Evolutionary conservation across 768 basidiomycete species (phyloP), one percentile per base, ranked within the genome.

Genomic region (Termitomyces eurrhizus): DNA sequence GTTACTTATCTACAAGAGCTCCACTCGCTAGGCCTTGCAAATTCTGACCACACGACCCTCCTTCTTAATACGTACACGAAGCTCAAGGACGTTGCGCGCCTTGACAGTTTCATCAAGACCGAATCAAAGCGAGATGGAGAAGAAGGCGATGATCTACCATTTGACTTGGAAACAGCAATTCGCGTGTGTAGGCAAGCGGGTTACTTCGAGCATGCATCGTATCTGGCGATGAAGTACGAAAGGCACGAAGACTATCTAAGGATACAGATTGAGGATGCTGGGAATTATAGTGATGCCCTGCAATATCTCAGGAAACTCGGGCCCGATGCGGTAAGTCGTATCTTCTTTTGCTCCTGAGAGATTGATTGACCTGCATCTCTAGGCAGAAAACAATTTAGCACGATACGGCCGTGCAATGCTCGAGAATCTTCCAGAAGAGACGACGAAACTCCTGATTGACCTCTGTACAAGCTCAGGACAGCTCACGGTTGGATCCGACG

Each of bases 21-120:
- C 0, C 97, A 99, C 69, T 81, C 91, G 1, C 80, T 88, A 0
- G 90, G 92, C 0, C 85, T 96, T 7, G 96, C 97, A 33, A 98
- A 96, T 67, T 86, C 93, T 0, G 95, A 98, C 67, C 96, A 98
- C 69, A 99, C 97, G 0, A 98, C 97, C 0, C 86, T 99, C 8
- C 83, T 99, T 4, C 84, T 99, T 29, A 98, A 98, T 70, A 95
- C 95, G 7, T 98, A 97, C 74, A 97, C 97, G 55, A 98, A 98
- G 70, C 88, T 97, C 24, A 93, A 94, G 62, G 97, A 99, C 67
- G 87, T 94, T 16, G 73, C 85, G 2, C 87, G 94, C 13, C 83
- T 98, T 1, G 93, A 98, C 66, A 85, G 80, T 61, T 99, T 99
- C 73, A 92, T 99, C 75, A 93, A 91, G 72, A 88, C 92, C 3